Conservation (phyloP, 1,139 yeast genomes). For the Meyerozyma athensensis region DNA sequence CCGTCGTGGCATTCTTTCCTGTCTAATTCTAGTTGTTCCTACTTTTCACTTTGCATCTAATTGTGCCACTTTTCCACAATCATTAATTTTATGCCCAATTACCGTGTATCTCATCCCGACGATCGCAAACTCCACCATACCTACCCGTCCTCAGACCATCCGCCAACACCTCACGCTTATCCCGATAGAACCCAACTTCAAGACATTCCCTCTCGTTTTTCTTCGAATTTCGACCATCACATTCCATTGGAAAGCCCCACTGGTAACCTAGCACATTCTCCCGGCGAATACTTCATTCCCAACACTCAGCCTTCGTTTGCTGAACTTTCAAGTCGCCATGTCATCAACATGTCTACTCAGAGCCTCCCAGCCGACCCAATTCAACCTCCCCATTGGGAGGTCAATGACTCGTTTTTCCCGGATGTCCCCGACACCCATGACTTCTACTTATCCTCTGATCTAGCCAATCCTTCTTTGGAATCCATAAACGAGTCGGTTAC, state of each 20-base stretch:
- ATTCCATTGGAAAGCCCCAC: not conserved
- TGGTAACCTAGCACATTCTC: too few relatives aligned
- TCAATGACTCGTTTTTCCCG: not conserved
- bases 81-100: constrained; percentile 1
- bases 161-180: not conserved
- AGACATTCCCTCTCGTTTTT: not conserved
- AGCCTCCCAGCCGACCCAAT: not conserved
- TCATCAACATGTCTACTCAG: not conserved
- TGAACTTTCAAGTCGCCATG: not conserved
- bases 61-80: not conserved
- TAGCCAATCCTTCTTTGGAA: constrained; percentile 2
- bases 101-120: not conserved
- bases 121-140: not conserved
- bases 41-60: not conserved
- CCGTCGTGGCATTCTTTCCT: not conserved
- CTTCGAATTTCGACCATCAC: not conserved
- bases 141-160: not conserved
- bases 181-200: not conserved
- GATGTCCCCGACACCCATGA: not conserved
- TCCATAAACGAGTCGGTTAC: not conserved
- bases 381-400: not conserved
- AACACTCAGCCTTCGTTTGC: too few relatives aligned
- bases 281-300: too few relatives aligned
- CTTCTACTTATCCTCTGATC: not conserved
- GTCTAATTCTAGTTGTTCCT: not conserved